Conservation (phyloP, 805 yeast species). For the Metahyphopichia silvanorum region DNA sequence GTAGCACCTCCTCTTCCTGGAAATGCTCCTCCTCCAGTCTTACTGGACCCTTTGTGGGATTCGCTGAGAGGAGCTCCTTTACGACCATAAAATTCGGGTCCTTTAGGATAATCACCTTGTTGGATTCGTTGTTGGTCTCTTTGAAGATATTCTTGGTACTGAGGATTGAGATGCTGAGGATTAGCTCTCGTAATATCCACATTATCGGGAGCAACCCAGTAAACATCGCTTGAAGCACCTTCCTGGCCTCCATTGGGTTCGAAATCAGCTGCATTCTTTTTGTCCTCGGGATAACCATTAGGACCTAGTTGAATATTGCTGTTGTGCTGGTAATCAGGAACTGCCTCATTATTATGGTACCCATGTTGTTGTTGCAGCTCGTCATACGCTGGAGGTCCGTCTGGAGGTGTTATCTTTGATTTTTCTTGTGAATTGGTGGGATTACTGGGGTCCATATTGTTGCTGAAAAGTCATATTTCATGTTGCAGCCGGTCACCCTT, state of each 20-base stretch:
- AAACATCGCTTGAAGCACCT: conserved; percentile 14
- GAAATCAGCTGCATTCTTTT: background rate
- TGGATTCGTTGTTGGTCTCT: conserved; percentile 28
- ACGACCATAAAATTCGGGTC: conserved; percentile 17
- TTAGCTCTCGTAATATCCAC: conserved; percentile 38
- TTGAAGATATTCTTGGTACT: conserved; percentile 29
- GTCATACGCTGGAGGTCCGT: conserved; percentile 1
- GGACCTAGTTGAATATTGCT: background rate
- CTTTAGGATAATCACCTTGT: conserved; percentile 30
- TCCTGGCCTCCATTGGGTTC: conserved; percentile 4
- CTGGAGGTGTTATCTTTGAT: conserved; percentile 1
- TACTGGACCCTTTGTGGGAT: conserved; percentile 15
- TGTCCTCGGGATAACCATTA: conserved; percentile 2
- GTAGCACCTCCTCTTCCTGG: conserved; percentile 38
- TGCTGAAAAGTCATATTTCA: no score
- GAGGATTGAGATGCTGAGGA: conserved; percentile 34
- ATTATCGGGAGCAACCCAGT: conserved; percentile 27
- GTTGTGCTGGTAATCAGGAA: background rate
- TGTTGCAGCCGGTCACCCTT: no score
- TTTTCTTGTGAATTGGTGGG: no score
- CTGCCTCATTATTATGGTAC: background rate
- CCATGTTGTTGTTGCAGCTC: background rate
- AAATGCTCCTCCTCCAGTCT: conserved; percentile 28
- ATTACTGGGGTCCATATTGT: no score
- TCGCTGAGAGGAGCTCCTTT: conserved; percentile 34